Base-by-base conservation (phyloP, 805 yeast species). In the Wickerhamomyces rabaulensis region DNA sequence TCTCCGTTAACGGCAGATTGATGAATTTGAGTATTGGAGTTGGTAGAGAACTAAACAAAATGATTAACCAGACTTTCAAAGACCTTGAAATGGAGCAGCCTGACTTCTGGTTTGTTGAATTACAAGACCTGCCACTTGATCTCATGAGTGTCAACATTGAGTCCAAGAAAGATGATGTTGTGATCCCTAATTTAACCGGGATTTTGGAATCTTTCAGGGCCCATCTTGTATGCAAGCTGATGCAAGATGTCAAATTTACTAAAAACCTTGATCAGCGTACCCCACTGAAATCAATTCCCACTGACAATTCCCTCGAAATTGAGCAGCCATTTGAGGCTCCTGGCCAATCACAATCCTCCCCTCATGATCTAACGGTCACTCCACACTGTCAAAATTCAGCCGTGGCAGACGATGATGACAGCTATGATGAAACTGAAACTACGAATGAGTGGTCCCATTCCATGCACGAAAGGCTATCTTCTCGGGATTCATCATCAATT, bases 161-260 rank as follows among this genome's bases (percentile, higher is more conserved):
- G 47, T 77, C 78, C 3, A 68, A 64, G 43, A 74, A 74, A 46
- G 65, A 67, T 31, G 75, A 73, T 53, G 57, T 71, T 4, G 31
- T 73, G 46, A 44, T 73, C 0, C 49, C 47, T 13, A 52, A 58
- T 20, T 53, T 58, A 17, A 58, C 54, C 1, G 15, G 13, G 0
- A 19, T 68, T 7, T 25, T 68, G 4, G 45, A 35, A 8, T 16
- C 16, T 6, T 16, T 31, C 35, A 31, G 17, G 35, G 16, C 35
- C 9, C 16, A 31, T 31, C 35, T 31, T 31, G 17, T 10, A 31
- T 15, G 16, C 17, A 31, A 6, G 12, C 5, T 17, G 33, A 15
- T 15, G 9, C 25, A 5, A 7, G 26, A 16, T 9, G 31, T 15
- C 26, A 4, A 39, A 20, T 6, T 16, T 16, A 13, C 13, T 12